Percentiles rank a stretch among this genome's conserved stretches.
Evolutionary conservation across 306 rosid genomes (phyloP).

Genomic region (Mimosa bimucronata): DNA sequence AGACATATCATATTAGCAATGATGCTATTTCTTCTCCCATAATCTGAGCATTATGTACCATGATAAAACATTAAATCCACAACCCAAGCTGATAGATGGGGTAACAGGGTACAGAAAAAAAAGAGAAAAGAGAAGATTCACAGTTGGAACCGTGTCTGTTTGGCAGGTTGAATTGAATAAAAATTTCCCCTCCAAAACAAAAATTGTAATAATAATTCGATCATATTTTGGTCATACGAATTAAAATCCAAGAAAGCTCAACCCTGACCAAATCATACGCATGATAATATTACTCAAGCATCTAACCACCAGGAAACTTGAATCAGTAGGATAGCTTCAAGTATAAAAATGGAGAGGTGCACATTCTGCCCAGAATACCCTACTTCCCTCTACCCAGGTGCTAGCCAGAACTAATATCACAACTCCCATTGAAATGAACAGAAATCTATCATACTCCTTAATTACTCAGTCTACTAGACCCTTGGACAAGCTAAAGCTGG

Average conservation of each 20-base stretch:
- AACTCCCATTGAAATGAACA: background rate
- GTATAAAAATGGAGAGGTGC: background rate
- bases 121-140: background rate
- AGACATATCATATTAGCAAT: conserved; percentile 11
- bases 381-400: background rate
- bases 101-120: background rate
- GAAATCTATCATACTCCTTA: background rate
- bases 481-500: background rate
- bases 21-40: conserved; percentile 13
- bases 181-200: background rate
- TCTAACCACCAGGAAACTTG: background rate
- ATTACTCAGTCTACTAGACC: background rate
- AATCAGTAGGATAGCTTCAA: background rate
- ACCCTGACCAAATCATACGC: background rate
- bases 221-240: background rate
- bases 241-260: background rate
- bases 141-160: background rate
- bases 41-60: conserved; percentile 4
- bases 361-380: background rate
- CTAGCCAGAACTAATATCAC: background rate
- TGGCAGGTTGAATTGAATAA: too few species aligned
- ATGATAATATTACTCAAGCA: background rate
- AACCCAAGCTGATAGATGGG: background rate
- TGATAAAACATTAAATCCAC: conserved; percentile 12
- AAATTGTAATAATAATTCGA: background rate